Conservation (phyloP, 2,329 filamentous ascomycete species). For the Teratosphaeria gauchensis region DNA sequence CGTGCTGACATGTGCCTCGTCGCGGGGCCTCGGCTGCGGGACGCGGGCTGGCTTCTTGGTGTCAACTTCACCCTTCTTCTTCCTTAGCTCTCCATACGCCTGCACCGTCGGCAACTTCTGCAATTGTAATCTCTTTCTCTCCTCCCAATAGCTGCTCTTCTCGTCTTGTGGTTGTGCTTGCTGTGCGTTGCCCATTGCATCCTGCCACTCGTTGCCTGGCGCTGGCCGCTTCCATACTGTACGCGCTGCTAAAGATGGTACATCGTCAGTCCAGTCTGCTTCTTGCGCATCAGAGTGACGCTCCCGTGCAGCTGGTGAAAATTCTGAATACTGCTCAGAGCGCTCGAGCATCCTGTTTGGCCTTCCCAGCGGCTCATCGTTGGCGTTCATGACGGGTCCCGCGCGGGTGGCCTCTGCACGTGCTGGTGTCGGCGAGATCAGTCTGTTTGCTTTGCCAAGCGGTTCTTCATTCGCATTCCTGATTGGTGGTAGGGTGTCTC, state of each 20-base stretch:
- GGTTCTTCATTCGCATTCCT: background rate
- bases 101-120: background rate
- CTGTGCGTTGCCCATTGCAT: background rate
- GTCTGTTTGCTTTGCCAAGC: background rate
- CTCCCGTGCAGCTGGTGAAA: background rate
- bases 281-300: background rate
- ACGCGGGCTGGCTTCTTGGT: background rate
- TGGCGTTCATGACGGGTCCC: background rate
- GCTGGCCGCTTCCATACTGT: constrained; percentile 4
- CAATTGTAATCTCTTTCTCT: background rate
- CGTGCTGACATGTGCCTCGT: background rate
- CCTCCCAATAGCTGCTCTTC: background rate
- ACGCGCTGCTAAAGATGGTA: background rate
- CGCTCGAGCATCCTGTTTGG: constrained; percentile 4
- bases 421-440: background rate
- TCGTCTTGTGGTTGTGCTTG: background rate
- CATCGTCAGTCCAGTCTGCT: background rate
- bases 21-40: background rate
- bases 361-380: constrained; percentile 5
- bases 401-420: background rate
- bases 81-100: background rate
- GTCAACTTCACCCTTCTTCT: background rate
- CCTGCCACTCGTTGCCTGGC: background rate
- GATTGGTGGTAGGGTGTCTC: background rate
- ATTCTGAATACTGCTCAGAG: background rate